These are phyloP conservation scores for Rhododendron kiyosumense DNA, from an alignment of 148 eudicot species.

Conservation along the genomic window DNA sequence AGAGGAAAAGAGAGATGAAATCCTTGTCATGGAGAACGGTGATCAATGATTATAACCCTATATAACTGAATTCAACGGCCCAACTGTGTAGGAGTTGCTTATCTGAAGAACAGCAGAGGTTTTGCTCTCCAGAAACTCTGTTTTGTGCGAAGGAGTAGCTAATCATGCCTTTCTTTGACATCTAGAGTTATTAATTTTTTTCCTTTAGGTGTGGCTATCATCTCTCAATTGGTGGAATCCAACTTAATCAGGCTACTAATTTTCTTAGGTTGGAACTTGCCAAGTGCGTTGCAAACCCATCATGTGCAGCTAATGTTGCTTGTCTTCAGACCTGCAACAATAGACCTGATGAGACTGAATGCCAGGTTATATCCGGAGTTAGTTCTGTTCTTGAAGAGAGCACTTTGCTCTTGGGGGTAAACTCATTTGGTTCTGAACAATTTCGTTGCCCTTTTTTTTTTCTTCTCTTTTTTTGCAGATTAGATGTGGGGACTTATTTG, in stretches of 20 bases:
- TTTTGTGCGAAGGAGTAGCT: neutral
- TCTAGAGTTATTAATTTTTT: neutral
- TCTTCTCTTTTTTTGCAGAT: slow-evolving; percentile 37
- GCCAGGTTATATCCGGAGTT: slow-evolving; percentile 56
- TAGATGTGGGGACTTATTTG: slow-evolving; percentile 95
- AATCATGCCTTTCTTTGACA: neutral
- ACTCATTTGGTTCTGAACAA: neutral
- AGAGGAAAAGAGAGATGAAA: neutral
- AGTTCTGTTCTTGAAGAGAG: neutral
- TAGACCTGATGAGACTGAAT: slow-evolving; percentile 95
- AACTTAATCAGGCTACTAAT: slow-evolving; percentile 15
- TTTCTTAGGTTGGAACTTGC: slow-evolving; percentile 78
- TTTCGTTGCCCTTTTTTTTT: neutral
- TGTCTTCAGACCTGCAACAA: slow-evolving; percentile 95
- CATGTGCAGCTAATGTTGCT: slow-evolving; percentile 99
- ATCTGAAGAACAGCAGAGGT: neutral
- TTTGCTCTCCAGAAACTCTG: neutral
- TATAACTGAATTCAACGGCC: neutral
- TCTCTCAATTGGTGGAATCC: neutral
- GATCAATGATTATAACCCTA: neutral
- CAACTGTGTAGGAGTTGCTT: neutral
- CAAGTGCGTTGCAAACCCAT: slow-evolving; percentile 91
- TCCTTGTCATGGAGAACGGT: neutral
- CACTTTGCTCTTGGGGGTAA: neutral
- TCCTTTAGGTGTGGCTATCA: neutral